Conservation (phyloP, 176 grass and related monocot species). For the Aegilops umbellulata region DNA sequence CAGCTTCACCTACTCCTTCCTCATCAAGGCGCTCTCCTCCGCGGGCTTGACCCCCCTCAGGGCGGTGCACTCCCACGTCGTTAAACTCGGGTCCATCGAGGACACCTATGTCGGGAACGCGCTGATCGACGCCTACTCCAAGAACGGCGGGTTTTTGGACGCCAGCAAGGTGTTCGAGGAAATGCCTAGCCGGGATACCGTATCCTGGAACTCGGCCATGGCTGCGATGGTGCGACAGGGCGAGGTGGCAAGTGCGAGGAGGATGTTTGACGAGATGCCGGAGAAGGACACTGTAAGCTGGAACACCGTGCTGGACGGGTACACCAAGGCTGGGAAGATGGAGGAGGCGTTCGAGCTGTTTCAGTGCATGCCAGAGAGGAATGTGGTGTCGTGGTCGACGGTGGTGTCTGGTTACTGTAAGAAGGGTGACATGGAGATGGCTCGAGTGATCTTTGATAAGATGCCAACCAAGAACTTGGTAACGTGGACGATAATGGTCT, state of each 20-base stretch:
- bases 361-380: conserved; percentile 58
- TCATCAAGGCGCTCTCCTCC: conserved; percentile 53
- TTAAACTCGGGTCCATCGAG: conserved; percentile 51
- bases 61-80: conserved; percentile 49
- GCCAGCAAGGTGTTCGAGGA: conserved; percentile 48
- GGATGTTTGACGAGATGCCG: conserved; percentile 67
- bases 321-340: conserved; percentile 52
- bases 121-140: conserved; percentile 74
- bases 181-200: conserved; percentile 41
- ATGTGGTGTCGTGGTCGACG: conserved; percentile 77
- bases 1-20: conserved; percentile 69
- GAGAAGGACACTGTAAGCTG: conserved; percentile 67
- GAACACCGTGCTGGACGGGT: conserved; percentile 72
- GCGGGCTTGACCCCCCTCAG: conserved; percentile 27
- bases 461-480: conserved; percentile 79
- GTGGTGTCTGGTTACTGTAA: conserved; percentile 70
- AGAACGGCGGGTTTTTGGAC: conserved; percentile 21
- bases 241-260: conserved; percentile 33
- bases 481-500: conserved; percentile 75
- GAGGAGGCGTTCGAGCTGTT: conserved; percentile 58
- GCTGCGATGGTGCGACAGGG: conserved; percentile 45
- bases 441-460: conserved; percentile 52
- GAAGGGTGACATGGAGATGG: conserved; percentile 73
- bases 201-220: conserved; percentile 66
- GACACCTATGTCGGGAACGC: conserved; percentile 71